Evolutionary conservation across 2,329 filamentous ascomycete genomes (phyloP).

Genomic region (Penicillium polonicum): DNA sequence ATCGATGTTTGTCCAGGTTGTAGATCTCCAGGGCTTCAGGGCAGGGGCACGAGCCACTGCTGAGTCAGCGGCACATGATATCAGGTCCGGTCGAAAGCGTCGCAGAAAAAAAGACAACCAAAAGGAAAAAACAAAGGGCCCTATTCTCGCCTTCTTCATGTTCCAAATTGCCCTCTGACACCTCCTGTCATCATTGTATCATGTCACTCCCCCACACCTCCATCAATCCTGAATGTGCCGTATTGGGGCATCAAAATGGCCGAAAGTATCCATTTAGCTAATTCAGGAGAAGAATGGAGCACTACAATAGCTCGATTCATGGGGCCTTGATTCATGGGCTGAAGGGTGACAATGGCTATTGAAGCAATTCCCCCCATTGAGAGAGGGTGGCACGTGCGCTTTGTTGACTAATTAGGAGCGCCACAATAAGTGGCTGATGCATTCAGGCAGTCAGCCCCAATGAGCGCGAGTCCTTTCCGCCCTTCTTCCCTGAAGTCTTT

Average conservation of each 20-base stretch:
- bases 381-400: constrained; percentile 20
- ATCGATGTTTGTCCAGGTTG: not conserved
- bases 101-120: constrained; percentile 24
- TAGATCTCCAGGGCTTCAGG: not conserved
- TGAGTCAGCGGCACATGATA: constrained; percentile 32
- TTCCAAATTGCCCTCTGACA: constrained; percentile 25
- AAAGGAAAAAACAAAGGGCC: constrained; percentile 22
- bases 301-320: constrained; percentile 7
- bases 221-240: not conserved
- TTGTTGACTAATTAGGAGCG: constrained; percentile 15
- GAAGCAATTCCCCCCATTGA: constrained; percentile 14
- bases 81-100: constrained; percentile 27
- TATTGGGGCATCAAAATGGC: constrained; percentile 1
- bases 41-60: constrained; percentile 9
- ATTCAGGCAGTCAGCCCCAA: constrained; percentile 11
- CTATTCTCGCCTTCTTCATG: constrained; percentile 19
- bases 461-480: constrained; percentile 27
- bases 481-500: constrained; percentile 20
- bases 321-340: constrained; percentile 5
- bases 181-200: constrained; percentile 21
- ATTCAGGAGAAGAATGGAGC: not conserved
- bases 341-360: constrained; percentile 11
- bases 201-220: constrained; percentile 1
- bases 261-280: not conserved
- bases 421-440: constrained; percentile 23